Evolutionary conservation across 345 rosid species (phyloP).

Genomic region (Eucalyptus fibrosa): DNA sequence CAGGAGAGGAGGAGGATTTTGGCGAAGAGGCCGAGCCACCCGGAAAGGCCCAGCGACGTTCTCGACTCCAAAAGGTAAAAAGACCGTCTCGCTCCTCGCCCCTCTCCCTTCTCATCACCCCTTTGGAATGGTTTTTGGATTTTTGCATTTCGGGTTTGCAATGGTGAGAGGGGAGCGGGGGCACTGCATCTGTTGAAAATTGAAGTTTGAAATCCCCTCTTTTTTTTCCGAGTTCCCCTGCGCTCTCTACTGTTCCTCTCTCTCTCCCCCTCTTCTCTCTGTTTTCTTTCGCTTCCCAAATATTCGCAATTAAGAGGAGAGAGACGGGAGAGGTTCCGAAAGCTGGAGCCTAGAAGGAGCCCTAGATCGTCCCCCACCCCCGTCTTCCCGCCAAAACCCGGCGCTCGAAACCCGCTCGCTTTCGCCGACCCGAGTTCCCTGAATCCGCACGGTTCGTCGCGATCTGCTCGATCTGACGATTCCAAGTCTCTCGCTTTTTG

Average conservation of each 20-base stretch:
- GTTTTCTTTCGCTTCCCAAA: neutral
- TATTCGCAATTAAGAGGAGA: neutral
- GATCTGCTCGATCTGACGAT: neutral
- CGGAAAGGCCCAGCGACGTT: neutral
- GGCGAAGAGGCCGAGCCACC: neutral
- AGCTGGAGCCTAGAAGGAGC: neutral
- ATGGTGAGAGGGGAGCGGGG: neutral
- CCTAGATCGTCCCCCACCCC: neutral
- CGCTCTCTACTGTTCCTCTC: neutral
- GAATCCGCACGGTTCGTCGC: neutral
- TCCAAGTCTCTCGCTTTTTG: neutral
- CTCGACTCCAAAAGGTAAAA: neutral
- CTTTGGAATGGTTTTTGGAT: neutral
- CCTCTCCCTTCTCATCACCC: neutral
- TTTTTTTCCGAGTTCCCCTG: neutral
- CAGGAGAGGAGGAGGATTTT: neutral
- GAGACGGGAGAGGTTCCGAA: neutral
- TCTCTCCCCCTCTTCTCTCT: neutral
- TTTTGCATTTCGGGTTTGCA: neutral
- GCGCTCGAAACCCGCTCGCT: neutral
- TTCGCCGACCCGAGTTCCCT: neutral
- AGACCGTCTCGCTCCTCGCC: neutral
- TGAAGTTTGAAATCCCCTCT: neutral
- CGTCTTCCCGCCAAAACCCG: neutral
- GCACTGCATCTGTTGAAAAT: neutral